Base-by-base conservation (phyloP, 2,329 filamentous ascomycete genomes). In the Teratosphaeria epicoccoides region DNA sequence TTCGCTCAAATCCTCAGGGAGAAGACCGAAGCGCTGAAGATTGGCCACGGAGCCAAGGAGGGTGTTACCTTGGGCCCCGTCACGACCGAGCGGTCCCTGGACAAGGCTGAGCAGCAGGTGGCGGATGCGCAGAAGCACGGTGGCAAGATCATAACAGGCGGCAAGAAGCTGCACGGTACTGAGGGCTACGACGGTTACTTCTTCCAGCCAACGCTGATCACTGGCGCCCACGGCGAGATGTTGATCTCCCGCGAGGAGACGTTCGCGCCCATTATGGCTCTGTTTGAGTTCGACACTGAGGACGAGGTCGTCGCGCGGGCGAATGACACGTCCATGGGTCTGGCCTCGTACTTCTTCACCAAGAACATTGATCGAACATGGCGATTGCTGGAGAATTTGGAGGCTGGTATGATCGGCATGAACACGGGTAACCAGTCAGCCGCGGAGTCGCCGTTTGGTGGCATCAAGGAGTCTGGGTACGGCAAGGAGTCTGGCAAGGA, bases 401-500 rank as follows among this genome's bases (percentile, higher is more conserved):
- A 85, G 63, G 82, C 82, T 4, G 82, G 82, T 3, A 85, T 85
- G 82, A 81, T 85, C 61, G 82, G 82, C 1, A 65, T 66, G 63
- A 65, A 67, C 53, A 55, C 59, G 71, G 80, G 79, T 17, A 83
- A 83, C 60, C 72, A 75, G n/a, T 83, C 80, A 1, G 81, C 81
- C 1, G 81, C 81, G 0, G 82, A 85, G 62, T 78, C 78, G 22
- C 82, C 82, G 2, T 85, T 85, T 61, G 82, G 82, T 17, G 82
- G 82, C 2, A 82, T 84, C 61, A 84, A 84, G 69, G 79, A 84
- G 61, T 80, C 76, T 5, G 82, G 82, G 0, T 84, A 84, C 62
- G 82, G 82, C 22, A 84, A 85, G 65, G 82, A 84, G 63, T 78
- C 75, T 26, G 82, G 82, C 14, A 84, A 82, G 66, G 80, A 83